phyloP scores from a whole-genome alignment of 1,284 basidiomycete genomes.

The Sporisorium iseilematis-ciliati region DNA sequence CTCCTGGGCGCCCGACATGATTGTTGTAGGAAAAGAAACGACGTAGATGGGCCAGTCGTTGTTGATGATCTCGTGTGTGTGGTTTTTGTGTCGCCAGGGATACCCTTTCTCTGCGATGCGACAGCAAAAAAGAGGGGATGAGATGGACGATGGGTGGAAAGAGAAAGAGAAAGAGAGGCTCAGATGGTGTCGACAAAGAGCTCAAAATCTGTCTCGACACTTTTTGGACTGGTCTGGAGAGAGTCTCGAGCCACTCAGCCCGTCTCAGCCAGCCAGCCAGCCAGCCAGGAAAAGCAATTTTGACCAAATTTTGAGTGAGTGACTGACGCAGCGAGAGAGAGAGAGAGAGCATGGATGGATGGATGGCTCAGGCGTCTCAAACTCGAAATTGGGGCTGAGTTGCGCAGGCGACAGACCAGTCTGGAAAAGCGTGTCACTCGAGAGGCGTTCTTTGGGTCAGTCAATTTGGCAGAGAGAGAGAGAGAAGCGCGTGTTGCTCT shows the following conservation, averaged over 20 bases:
- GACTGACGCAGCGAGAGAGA: background rate
- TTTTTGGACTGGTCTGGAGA: background rate
- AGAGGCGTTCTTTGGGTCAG: background rate
- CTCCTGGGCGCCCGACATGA: slow-evolving; percentile 56
- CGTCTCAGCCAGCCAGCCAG: background rate
- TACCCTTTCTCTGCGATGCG: slow-evolving; percentile 8
- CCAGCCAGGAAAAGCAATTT: slow-evolving; percentile 3
- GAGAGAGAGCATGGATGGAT: too few species aligned
- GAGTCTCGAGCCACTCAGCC: slow-evolving; percentile 1
- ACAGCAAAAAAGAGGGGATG: background rate
- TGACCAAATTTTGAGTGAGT: slow-evolving; percentile 5
- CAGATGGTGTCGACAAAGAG: background rate
- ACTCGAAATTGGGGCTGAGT: slow-evolving; percentile 3
- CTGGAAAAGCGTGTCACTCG: background rate
- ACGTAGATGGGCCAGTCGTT: slow-evolving; percentile 2
- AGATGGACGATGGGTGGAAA: slow-evolving; percentile 6
- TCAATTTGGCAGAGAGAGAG: too few species aligned
- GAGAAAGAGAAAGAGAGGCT: background rate
- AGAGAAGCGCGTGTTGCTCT: slow-evolving; percentile 5
- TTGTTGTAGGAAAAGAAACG: background rate
- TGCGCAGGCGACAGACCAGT: background rate
- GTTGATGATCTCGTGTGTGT: slow-evolving; percentile 6
- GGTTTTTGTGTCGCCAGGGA: too few species aligned
- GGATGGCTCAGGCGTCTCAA: slow-evolving; percentile 1
- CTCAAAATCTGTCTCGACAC: slow-evolving; percentile 67